These are phyloP conservation scores for Venturia oleaginea DNA, from an alignment of 2,329 filamentous ascomycete genomes.

Conservation along the genomic window DNA sequence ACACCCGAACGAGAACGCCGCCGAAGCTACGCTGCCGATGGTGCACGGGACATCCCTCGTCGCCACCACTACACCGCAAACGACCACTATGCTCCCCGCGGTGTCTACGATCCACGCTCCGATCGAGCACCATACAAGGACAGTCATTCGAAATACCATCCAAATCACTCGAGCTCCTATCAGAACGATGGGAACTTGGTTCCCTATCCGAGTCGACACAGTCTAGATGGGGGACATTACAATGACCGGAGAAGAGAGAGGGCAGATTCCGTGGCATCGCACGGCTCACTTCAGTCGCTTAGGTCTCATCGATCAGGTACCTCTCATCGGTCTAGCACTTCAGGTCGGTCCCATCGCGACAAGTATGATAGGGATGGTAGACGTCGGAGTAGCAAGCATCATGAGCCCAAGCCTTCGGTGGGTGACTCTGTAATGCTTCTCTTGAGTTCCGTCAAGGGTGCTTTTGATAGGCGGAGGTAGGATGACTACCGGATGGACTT, in stretches of 20 bases:
- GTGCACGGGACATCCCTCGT: neutral
- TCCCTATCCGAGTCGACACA: neutral
- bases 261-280: neutral
- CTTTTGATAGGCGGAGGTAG: constrained; percentile 7
- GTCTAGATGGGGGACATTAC: neutral
- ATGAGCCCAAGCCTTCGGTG: neutral
- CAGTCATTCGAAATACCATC: neutral
- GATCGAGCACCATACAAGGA: neutral
- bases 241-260: neutral
- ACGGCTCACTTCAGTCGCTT: neutral
- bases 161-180: neutral
- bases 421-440: neutral
- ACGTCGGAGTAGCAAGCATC: neutral
- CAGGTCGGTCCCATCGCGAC: neutral
- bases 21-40: neutral
- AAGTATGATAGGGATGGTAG: neutral
- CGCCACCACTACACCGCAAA: neutral
- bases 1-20: neutral
- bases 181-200: neutral
- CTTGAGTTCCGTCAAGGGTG: neutral
- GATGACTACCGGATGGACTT: neutral
- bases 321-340: neutral
- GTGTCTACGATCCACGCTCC: neutral
- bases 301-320: neutral
- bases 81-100: neutral